These are phyloP conservation scores for Hortiboletus flavorubellus DNA, from an alignment of 768 basidiomycete species.

Conservation along the genomic window DNA sequence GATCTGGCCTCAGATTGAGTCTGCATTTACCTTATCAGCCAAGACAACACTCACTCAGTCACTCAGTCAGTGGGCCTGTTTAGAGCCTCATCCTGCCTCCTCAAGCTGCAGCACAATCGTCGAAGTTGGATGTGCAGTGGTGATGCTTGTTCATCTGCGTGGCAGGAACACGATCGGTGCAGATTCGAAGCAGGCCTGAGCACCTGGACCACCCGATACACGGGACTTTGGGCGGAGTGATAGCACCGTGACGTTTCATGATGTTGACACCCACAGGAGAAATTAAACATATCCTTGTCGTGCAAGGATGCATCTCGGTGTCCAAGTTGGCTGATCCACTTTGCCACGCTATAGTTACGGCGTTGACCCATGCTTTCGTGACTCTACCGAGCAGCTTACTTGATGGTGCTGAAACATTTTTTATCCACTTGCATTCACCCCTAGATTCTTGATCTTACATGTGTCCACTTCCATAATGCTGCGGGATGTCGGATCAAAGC, in stretches of 20 bases:
- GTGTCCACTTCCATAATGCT: too few relatives aligned
- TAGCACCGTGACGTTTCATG: constrained; percentile 4
- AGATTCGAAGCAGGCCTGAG: not conserved
- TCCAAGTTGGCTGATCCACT: constrained; percentile 4
- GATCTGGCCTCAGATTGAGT: constrained; percentile 1
- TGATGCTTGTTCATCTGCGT: not conserved
- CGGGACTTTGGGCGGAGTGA: not conserved
- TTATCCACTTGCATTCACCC: constrained; percentile 23
- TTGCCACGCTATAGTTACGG: not conserved
- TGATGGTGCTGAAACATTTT: constrained; percentile 22
- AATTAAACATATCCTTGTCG: not conserved
- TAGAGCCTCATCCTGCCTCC: constrained; percentile 4
- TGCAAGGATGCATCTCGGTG: not conserved
- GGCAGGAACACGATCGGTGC: not conserved
- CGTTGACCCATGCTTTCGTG: constrained; percentile 12
- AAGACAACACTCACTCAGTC: not conserved
- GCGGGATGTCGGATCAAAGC: too few relatives aligned
- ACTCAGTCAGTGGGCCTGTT: not conserved
- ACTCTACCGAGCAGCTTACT: constrained; percentile 11
- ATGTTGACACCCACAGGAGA: not conserved
- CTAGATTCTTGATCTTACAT: constrained; percentile 6
- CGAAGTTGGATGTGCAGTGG: not conserved
- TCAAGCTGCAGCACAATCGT: constrained; percentile 1
- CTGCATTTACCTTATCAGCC: constrained; percentile 11
- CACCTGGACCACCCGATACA: not conserved